Percentiles rank a stretch among this genome's conserved stretches.
These are phyloP conservation scores for Chrysanthemum lavandulifolium DNA, from an alignment of 129 eudicot species.

Conservation along the genomic window DNA sequence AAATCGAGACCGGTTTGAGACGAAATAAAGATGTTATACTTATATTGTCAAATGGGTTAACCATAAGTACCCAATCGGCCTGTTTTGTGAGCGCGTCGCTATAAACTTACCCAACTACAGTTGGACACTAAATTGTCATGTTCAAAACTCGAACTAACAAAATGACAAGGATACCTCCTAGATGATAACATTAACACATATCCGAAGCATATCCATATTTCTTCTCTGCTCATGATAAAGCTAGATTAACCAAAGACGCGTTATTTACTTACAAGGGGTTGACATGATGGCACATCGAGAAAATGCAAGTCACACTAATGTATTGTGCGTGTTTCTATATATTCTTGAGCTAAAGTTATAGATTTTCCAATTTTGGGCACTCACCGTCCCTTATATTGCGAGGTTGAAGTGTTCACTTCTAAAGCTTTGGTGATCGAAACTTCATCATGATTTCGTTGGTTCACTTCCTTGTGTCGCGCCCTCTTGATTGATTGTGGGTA, in stretches of 20 bases:
- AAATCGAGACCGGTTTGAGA: no score
- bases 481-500: constrained; percentile 69
- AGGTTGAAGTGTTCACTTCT: constrained; percentile 35
- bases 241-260: background rate
- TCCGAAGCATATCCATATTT: background rate
- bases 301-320: background rate
- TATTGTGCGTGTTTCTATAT: background rate
- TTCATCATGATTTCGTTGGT: constrained; percentile 51
- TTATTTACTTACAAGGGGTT: constrained; percentile 2
- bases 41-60: no score
- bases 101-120: no score
- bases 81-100: no score
- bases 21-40: no score
- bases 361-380: background rate
- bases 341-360: background rate
- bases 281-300: no score
- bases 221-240: background rate
- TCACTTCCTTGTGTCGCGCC: constrained; percentile 47
- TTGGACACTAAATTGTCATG: no score
- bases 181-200: background rate
- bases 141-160: no score
- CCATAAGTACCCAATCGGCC: no score
- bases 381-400: constrained; percentile 33
- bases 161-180: no score
- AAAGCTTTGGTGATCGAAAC: constrained; percentile 54